phyloP scores from a whole-genome alignment of 75 land plant species.

The Isoetes taiwanensis region DNA sequence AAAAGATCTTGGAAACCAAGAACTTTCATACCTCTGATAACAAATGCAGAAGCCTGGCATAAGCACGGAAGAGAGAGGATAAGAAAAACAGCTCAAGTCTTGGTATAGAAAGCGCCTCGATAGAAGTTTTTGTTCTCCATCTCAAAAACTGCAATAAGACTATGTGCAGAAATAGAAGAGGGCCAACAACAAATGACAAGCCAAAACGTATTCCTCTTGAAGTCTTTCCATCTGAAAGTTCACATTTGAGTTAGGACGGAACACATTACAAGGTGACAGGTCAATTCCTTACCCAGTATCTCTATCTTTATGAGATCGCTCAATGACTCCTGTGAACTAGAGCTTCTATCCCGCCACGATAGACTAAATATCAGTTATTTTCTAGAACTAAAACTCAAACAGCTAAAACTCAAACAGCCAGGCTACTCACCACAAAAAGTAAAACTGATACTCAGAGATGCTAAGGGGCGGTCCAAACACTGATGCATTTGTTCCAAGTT shows the following conservation, averaged over 20 bases:
- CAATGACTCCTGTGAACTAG: too few relatives aligned
- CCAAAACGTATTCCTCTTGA: conserved; percentile 73
- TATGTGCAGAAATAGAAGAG: conserved; percentile 35
- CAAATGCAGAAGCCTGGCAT: conserved; percentile 43
- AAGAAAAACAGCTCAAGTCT: conserved; percentile 64
- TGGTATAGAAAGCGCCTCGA: conserved; percentile 54
- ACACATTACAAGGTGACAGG: too few relatives aligned
- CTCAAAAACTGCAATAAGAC: conserved; percentile 27
- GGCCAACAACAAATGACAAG: conserved; percentile 46
- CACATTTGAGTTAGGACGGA: too few relatives aligned
- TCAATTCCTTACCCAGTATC: too few relatives aligned
- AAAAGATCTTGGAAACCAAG: too few relatives aligned
- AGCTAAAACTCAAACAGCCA: too few relatives aligned
- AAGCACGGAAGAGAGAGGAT: conserved; percentile 51
- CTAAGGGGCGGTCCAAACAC: conserved; percentile 44
- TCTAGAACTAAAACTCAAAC: too few relatives aligned
- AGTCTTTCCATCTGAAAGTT: conserved; percentile 69
- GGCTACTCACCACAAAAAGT: conserved; percentile 46
- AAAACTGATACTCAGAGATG: conserved; percentile 43
- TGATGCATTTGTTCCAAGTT: conserved; percentile 21
- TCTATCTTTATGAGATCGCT: too few relatives aligned
- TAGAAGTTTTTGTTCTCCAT: conserved; percentile 23
- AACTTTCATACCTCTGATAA: conserved; percentile 58
- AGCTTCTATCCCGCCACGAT: too few relatives aligned
- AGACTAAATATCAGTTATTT: too few relatives aligned